These are phyloP conservation scores for Mycena galericulata DNA, from an alignment of 768 basidiomycete genomes.

Conservation along the genomic window DNA sequence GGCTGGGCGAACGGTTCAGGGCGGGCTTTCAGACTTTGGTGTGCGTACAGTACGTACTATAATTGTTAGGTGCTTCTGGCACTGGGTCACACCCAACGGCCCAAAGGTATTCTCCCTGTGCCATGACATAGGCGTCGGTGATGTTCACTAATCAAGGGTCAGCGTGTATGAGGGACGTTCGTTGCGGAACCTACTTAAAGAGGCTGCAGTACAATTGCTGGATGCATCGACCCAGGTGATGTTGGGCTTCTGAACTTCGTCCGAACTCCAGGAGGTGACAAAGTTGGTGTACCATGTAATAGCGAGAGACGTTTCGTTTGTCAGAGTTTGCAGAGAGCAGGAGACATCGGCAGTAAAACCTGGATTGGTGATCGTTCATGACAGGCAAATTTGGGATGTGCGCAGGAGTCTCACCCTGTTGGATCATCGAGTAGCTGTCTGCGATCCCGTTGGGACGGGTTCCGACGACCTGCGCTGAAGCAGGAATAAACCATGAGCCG, in stretches of 20 bases:
- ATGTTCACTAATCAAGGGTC: constrained; percentile 15
- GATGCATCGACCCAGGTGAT: not conserved
- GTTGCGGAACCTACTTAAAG: not conserved
- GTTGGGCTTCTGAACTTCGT: not conserved
- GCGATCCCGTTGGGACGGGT: not conserved
- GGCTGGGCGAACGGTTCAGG: not conserved
- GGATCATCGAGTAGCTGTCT: constrained; percentile 2
- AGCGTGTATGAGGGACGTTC: not conserved
- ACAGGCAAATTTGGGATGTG: not conserved
- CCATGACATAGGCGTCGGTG: constrained; percentile 6
- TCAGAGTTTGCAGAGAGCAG: not conserved
- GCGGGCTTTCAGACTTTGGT: not conserved
- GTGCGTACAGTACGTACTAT: constrained; percentile 10
- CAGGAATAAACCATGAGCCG: constrained; percentile 17
- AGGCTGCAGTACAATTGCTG: not conserved
- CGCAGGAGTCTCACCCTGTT: not conserved
- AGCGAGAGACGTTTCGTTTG: not conserved
- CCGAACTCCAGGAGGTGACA: not conserved
- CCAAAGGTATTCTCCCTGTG: constrained; percentile 9
- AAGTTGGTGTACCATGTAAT: not conserved
- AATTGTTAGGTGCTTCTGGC: constrained; percentile 9
- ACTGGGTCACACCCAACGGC: constrained; percentile 18
- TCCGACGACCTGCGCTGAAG: not conserved
- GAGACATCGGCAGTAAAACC: constrained; percentile 20
- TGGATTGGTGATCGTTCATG: not conserved